These are phyloP conservation scores for Corrigiola litoralis DNA, from an alignment of 179 eudicot species.

Conservation along the genomic window DNA sequence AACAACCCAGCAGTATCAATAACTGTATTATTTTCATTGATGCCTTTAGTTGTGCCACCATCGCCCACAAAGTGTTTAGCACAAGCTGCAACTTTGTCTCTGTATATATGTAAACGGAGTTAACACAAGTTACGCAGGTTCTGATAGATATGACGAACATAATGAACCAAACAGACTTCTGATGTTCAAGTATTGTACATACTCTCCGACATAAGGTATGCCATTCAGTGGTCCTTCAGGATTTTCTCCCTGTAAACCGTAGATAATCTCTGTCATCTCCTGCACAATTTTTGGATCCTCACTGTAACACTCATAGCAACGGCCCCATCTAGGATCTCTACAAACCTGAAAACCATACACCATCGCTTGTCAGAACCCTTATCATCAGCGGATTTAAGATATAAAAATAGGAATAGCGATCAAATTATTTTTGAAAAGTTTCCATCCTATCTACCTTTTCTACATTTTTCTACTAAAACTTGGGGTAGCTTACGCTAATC, in stretches of 20 bases:
- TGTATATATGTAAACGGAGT: background rate
- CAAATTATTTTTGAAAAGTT: too few relatives aligned
- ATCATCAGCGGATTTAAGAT: too few relatives aligned
- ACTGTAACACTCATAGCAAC: conserved; percentile 74
- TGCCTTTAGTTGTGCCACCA: conserved; percentile 67
- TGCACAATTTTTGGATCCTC: conserved; percentile 66
- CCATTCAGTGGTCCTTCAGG: conserved; percentile 39
- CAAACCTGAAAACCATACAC: conserved; percentile 41
- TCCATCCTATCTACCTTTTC: too few relatives aligned
- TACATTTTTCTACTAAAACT: too few relatives aligned
- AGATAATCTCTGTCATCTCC: conserved; percentile 60
- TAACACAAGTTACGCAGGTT: background rate
- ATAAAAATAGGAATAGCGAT: too few relatives aligned
- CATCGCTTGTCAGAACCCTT: background rate
- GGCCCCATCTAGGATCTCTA: conserved; percentile 85
- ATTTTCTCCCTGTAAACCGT: conserved; percentile 65
- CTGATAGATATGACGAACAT: too few relatives aligned
- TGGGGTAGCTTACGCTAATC: too few relatives aligned
- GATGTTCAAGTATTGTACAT: conserved; percentile 10
- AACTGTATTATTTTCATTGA: conserved; percentile 57
- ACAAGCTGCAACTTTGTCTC: conserved; percentile 69
- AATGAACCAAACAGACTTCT: background rate
- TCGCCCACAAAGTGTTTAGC: conserved; percentile 89
- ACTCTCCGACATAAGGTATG: conserved; percentile 56
- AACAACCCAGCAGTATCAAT: conserved; percentile 43